Evolutionary conservation across 176 grass and related monocot genomes (phyloP).

Genomic region (Bromus sterilis): DNA sequence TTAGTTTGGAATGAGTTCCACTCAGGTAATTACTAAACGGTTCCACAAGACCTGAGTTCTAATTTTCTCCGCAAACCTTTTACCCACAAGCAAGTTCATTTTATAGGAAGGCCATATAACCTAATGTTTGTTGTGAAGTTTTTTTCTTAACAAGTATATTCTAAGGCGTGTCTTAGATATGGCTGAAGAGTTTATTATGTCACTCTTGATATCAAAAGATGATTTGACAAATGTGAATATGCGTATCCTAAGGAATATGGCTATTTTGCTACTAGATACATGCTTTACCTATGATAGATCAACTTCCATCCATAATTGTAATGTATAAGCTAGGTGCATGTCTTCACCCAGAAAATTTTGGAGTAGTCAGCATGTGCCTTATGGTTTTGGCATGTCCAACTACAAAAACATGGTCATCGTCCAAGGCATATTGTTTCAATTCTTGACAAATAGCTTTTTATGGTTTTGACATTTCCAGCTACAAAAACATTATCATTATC

Average conservation of each 20-base stretch:
- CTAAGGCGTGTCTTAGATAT: no score
- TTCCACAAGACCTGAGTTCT: background rate
- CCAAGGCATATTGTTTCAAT: background rate
- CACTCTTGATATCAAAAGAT: no score
- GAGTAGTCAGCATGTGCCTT: background rate
- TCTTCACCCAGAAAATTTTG: background rate
- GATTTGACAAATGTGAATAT: no score
- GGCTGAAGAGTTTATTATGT: no score
- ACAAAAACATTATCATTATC: background rate
- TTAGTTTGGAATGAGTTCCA: background rate
- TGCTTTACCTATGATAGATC: no score
- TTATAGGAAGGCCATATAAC: background rate
- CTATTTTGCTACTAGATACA: no score
- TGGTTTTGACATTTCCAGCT: background rate
- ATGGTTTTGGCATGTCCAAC: background rate
- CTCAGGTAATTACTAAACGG: background rate
- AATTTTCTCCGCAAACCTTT: background rate
- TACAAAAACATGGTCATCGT: background rate
- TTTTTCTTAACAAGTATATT: no score
- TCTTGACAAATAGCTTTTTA: no score
- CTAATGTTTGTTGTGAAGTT: no score
- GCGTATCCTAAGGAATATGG: no score
- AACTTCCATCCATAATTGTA: no score
- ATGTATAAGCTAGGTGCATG: background rate
- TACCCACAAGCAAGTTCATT: background rate